These are phyloP conservation scores for Apophysomyces elegans DNA, from an alignment of 371 early-diverging fungal genomes.

Conservation along the genomic window DNA sequence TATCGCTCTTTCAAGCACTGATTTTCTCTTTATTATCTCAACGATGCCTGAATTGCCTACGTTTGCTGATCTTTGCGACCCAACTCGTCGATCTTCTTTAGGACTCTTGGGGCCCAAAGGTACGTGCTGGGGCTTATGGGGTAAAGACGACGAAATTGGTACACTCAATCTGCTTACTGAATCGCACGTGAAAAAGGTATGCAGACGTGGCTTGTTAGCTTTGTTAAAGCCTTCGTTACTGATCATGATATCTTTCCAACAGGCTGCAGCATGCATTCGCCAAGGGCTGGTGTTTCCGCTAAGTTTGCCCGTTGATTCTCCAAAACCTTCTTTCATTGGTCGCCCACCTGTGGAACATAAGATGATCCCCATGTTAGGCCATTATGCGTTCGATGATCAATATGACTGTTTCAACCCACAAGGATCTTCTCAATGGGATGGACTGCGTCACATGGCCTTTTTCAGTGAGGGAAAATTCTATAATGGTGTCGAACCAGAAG, in stretches of 20 bases:
- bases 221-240: not conserved
- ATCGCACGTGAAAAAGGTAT: conserved; percentile 36
- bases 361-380: conserved; percentile 19
- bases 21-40: too few species aligned
- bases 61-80: not conserved
- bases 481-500: conserved; percentile 27
- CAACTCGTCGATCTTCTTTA: not conserved
- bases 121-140: conserved; percentile 53
- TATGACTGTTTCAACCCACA: conserved; percentile 48
- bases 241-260: too few species aligned
- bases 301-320: conserved; percentile 45
- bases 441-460: conserved; percentile 43
- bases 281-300: conserved; percentile 40
- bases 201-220: not conserved
- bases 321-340: conserved; percentile 30
- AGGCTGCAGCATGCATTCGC: conserved; percentile 26
- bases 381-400: conserved; percentile 36
- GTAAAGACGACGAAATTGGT: conserved; percentile 48
- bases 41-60: not conserved
- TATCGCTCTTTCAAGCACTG: too few species aligned
- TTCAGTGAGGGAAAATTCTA: conserved; percentile 29
- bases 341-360: conserved; percentile 30
- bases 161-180: conserved; percentile 44
- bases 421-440: conserved; percentile 49
- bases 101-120: conserved; percentile 2